Evolutionary conservation across 495 filamentous ascomycete species (phyloP).

Genomic region (Annulohypoxylon bovei): DNA sequence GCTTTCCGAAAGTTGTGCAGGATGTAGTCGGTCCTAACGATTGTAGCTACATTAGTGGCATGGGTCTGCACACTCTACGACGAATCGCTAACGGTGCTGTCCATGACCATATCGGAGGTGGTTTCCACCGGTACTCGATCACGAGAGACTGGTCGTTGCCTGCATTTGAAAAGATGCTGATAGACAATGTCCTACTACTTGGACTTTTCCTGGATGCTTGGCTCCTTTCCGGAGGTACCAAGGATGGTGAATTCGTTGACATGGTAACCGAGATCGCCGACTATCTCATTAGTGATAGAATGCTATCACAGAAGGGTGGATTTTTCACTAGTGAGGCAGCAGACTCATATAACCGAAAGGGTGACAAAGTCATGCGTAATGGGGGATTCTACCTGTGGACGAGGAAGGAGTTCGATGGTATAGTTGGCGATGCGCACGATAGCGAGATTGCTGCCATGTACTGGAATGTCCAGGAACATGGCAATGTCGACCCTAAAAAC

Average conservation of each 20-base stretch:
- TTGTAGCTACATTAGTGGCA: slow-evolving; percentile 75
- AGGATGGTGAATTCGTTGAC: slow-evolving; percentile 71
- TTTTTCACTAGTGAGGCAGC: slow-evolving; percentile 94
- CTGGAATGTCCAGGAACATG: slow-evolving; percentile 86
- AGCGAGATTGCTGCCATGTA: slow-evolving; percentile 82
- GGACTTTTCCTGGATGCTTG: slow-evolving; percentile 90
- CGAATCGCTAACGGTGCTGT: slow-evolving; percentile 88
- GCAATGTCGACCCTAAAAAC: slow-evolving; percentile 84
- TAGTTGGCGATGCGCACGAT: slow-evolving; percentile 70
- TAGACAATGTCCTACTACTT: slow-evolving; percentile 90
- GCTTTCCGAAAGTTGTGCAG: slow-evolving; percentile 74
- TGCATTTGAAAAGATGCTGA: slow-evolving; percentile 99
- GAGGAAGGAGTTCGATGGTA: slow-evolving; percentile 80
- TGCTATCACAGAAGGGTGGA: slow-evolving; percentile 74
- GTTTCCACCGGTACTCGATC: slow-evolving; percentile 90
- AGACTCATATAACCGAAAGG: slow-evolving; percentile 79
- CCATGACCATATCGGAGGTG: slow-evolving; percentile 90
- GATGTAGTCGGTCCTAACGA: slow-evolving; percentile 89
- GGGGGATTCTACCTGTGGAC: slow-evolving; percentile 98
- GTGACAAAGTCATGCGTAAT: slow-evolving; percentile 87
- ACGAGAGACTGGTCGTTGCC: slow-evolving; percentile 91
- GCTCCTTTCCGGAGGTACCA: slow-evolving; percentile 69
- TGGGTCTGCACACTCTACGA: slow-evolving; percentile 84
- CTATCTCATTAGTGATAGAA: slow-evolving; percentile 77
- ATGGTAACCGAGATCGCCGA: slow-evolving; percentile 84